Percentiles rank a stretch among this genome's conserved stretches.
Conservation (phyloP, 371 early-diverging fungal genomes). For the Mortierella sp. region DNA sequence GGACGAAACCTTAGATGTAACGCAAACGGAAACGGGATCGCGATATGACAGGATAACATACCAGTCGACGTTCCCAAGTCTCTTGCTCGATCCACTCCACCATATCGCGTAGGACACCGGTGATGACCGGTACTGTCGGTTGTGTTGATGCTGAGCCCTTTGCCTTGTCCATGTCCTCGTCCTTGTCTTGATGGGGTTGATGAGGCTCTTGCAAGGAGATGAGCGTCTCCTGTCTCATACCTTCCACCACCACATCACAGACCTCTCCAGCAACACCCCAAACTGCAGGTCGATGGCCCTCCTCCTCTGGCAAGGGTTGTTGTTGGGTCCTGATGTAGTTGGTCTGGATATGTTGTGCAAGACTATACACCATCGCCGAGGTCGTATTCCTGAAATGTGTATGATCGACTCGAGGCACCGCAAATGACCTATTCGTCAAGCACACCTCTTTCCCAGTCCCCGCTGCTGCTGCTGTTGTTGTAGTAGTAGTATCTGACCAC, state of each 20-base stretch:
- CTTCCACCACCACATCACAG: not conserved
- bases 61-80: slow-evolving; percentile 50
- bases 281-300: not conserved
- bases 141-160: not conserved
- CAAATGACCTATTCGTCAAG: not conserved
- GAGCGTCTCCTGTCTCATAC: not conserved
- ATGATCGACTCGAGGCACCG: slow-evolving; percentile 25
- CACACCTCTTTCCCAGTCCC: not conserved
- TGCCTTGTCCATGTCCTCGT: not conserved
- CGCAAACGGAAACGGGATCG: not conserved
- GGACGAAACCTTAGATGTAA: no score
- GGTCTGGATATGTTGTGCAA: slow-evolving; percentile 42
- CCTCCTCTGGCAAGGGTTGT: no score
- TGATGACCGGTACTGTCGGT: slow-evolving; percentile 8
- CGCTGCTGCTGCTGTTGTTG: not conserved
- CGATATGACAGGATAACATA: slow-evolving; percentile 4
- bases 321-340: slow-evolving; percentile 29
- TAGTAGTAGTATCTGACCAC: slow-evolving; percentile 25
- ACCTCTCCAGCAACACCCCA: slow-evolving; percentile 10
- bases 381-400: slow-evolving; percentile 30
- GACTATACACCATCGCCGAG: slow-evolving; percentile 28
- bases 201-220: not conserved
- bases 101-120: slow-evolving; percentile 45
- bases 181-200: no score
- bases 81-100: slow-evolving; percentile 52